Conservation (phyloP, 441 rosid genomes). For the Cnidoscolus chayamansa region DNA sequence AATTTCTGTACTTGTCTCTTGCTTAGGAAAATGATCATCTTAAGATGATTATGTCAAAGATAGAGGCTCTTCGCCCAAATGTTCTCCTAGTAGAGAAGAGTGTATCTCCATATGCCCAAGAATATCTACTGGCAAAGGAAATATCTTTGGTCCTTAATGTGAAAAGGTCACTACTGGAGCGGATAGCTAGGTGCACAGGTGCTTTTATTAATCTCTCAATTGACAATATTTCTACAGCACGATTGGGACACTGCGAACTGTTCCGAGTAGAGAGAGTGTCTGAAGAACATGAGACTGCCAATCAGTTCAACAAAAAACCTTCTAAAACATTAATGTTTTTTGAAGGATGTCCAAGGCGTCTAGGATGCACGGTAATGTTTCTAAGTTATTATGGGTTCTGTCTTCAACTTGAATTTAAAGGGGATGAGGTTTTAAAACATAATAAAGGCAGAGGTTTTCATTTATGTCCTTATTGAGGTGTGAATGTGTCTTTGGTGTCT, state of each 20-base stretch:
- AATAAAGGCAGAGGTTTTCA: not conserved
- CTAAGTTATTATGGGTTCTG: conserved; percentile 2
- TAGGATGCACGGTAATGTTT: conserved; percentile 88
- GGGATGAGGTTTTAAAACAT: conserved; percentile 1
- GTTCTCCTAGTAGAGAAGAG: conserved; percentile 90
- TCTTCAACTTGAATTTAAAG: conserved; percentile 5
- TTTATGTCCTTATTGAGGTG: not conserved
- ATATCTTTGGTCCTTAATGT: conserved; percentile 89
- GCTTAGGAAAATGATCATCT: conserved; percentile 84
- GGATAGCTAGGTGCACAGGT: conserved; percentile 88
- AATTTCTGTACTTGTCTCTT: conserved; percentile 26
- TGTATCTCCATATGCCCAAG: conserved; percentile 80
- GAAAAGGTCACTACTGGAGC: conserved; percentile 74
- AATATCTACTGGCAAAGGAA: conserved; percentile 75
- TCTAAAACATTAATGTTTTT: conserved; percentile 91
- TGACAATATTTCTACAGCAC: conserved; percentile 51
- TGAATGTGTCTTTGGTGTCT: conserved; percentile 8
- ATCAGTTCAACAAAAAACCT: conserved; percentile 62
- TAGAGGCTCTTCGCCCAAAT: conserved; percentile 85
- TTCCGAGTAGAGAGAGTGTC: conserved; percentile 63
- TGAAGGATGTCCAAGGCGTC: conserved; percentile 95
- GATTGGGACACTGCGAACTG: conserved; percentile 78
- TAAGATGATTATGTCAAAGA: conserved; percentile 68
- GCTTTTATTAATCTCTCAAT: conserved; percentile 68
- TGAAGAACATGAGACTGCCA: conserved; percentile 66